A percentile compares a stretch with the other conserved stretches of the same genome.
Conservation (phyloP, 2,329 filamentous ascomycete species). For the Diaporthe vexans region DNA sequence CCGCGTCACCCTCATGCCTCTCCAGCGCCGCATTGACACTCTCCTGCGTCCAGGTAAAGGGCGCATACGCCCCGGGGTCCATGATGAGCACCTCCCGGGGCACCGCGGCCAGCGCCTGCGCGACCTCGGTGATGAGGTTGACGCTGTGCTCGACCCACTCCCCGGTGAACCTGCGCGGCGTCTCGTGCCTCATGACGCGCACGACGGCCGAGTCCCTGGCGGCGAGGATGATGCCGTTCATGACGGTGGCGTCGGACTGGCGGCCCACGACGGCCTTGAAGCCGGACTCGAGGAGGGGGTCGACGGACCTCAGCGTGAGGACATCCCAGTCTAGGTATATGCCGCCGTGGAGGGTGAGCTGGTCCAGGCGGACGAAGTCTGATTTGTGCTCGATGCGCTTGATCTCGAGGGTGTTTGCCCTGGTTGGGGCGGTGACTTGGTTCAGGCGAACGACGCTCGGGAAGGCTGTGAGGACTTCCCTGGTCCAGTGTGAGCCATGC, state of each 20-base stretch:
- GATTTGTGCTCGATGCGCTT: constrained; percentile 46
- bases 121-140: constrained; percentile 46
- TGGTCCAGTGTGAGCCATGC: constrained; percentile 44
- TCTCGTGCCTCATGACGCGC: constrained; percentile 41
- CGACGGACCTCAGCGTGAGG: constrained; percentile 45
- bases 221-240: constrained; percentile 38
- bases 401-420: constrained; percentile 42
- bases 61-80: constrained; percentile 46
- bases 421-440: constrained; percentile 43
- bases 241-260: constrained; percentile 38
- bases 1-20: not conserved
- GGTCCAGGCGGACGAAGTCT: constrained; percentile 48
- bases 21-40: constrained; percentile 5
- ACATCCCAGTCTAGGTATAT: constrained; percentile 50
- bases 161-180: constrained; percentile 45
- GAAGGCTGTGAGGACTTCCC: constrained; percentile 43
- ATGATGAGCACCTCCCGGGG: constrained; percentile 48
- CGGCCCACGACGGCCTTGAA: constrained; percentile 48
- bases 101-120: constrained; percentile 43
- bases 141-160: constrained; percentile 46
- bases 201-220: constrained; percentile 43
- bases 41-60: constrained; percentile 44
- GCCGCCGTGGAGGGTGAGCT: constrained; percentile 46
- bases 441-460: constrained; percentile 42
- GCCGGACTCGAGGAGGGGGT: constrained; percentile 43